These are phyloP conservation scores for Basidiobolus meristosporus DNA, from an alignment of 371 early-diverging fungal species.

Conservation along the genomic window DNA sequence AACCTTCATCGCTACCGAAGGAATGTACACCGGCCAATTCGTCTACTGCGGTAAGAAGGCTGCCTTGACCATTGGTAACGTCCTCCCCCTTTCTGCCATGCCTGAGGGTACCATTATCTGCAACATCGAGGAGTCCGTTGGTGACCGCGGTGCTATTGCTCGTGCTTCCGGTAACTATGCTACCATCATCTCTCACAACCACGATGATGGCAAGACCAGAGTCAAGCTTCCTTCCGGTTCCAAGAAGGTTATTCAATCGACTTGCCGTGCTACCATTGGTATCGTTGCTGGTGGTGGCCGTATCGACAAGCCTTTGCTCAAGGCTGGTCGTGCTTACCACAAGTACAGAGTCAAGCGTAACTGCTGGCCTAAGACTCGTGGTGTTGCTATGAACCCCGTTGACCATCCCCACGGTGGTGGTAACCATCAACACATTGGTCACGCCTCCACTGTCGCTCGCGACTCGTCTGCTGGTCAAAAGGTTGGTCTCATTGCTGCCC, in stretches of 20 bases:
- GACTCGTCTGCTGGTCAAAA: conserved; percentile 95
- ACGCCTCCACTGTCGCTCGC: conserved; percentile 97
- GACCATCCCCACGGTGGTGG: conserved; percentile 79
- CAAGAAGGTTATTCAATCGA: conserved; percentile 87
- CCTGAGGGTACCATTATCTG: conserved; percentile 99
- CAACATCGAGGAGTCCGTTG: conserved; percentile 94
- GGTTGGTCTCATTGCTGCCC: conserved; percentile 98
- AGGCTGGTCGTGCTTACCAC: conserved; percentile 99
- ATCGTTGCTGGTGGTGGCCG: conserved; percentile 99
- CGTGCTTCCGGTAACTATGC: conserved; percentile 98
- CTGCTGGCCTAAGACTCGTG: conserved; percentile 98
- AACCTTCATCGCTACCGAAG: conserved; percentile 98
- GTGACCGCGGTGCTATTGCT: conserved; percentile 97
- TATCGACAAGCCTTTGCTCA: conserved; percentile 99
- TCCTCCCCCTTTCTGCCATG: conserved; percentile 85
- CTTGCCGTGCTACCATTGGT: conserved; percentile 94
- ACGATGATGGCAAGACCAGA: conserved; percentile 93
- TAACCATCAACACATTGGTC: conserved; percentile 99
- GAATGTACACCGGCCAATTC: conserved; percentile 98
- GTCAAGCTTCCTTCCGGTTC: conserved; percentile 92
- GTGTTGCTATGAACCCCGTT: conserved; percentile 99
- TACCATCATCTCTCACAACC: conserved; percentile 96
- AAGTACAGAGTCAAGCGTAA: conserved; percentile 97
- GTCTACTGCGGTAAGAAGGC: conserved; percentile 98
- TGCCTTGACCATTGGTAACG: conserved; percentile 90